A percentile compares a stretch with the other conserved stretches of the same genome.
phyloP scores from a whole-genome alignment of 2,329 filamentous ascomycete genomes.

The Tolypocladium nubicola region DNA sequence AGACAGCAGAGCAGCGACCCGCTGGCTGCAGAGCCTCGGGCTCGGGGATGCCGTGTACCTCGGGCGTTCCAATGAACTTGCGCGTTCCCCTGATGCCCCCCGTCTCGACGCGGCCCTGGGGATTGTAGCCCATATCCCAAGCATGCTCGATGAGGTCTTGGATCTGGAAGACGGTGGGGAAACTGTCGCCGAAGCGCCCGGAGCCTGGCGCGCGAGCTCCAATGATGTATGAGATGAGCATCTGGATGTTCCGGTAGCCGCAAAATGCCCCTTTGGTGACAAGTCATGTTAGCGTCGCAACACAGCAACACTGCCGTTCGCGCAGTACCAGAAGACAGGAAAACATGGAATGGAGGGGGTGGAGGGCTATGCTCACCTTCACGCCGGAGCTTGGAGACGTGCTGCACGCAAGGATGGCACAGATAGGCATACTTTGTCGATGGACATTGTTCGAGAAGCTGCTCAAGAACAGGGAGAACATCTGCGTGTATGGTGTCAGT shows the following conservation, averaged over 20 bases:
- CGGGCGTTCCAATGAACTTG: conserved; percentile 91
- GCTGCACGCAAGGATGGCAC: conserved; percentile 64
- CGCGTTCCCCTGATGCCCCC: conserved; percentile 80
- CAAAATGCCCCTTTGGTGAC: conserved; percentile 66
- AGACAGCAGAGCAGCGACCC: not conserved
- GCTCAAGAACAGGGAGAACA: conserved; percentile 51
- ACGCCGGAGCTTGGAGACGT: conserved; percentile 70
- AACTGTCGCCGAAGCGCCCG: conserved; percentile 44
- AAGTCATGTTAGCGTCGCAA: not conserved
- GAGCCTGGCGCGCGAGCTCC: conserved; percentile 44
- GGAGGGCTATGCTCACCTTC: conserved; percentile 42
- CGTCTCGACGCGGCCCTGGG: conserved; percentile 65
- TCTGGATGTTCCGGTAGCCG: conserved; percentile 91
- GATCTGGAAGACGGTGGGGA: conserved; percentile 71
- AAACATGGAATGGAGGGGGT: not conserved
- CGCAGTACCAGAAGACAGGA: not conserved
- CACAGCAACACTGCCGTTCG: not conserved
- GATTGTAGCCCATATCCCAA: conserved; percentile 79
- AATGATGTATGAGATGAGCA: conserved; percentile 72
- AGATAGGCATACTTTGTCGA: conserved; percentile 62
- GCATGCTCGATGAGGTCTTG: conserved; percentile 81
- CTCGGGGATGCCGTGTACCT: conserved; percentile 39
- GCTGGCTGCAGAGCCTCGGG: not conserved
- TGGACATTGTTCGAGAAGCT: conserved; percentile 52
- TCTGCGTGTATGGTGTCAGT: conserved; percentile 16